These are phyloP conservation scores for Hygrocybe coccinea DNA, from an alignment of 768 basidiomycete genomes.

Conservation along the genomic window DNA sequence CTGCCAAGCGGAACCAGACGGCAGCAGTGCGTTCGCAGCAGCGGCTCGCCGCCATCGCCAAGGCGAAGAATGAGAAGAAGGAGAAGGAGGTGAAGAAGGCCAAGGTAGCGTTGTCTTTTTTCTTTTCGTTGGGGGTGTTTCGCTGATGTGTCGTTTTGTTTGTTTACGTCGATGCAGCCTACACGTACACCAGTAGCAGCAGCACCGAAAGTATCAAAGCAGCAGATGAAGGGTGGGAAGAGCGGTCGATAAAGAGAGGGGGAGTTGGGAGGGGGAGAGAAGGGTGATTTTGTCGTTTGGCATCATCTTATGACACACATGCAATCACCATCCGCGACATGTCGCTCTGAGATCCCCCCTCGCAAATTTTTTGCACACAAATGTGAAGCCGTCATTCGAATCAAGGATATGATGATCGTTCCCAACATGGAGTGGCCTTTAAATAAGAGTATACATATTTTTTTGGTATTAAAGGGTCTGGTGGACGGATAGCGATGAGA, in stretches of 20 bases:
- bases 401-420: too few species aligned
- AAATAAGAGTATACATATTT: not conserved
- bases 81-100: conserved; percentile 90
- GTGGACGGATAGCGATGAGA: too few species aligned
- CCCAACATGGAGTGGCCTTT: too few species aligned
- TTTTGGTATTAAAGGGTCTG: not conserved
- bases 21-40: conserved; percentile 76
- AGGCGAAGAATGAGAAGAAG: conserved; percentile 97
- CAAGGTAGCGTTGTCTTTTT: conserved; percentile 50
- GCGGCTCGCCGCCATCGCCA: conserved; percentile 80
- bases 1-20: conserved; percentile 90
- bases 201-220: conserved; percentile 87
- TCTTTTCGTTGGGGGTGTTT: not conserved
- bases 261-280: too few species aligned
- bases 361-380: too few species aligned
- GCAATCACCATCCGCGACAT: too few species aligned
- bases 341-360: too few species aligned
- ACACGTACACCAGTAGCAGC: conserved; percentile 48
- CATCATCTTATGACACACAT: not conserved
- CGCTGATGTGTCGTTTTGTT: not conserved
- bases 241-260: conserved; percentile 61
- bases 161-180: conserved; percentile 38
- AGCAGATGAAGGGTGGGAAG: conserved; percentile 92
- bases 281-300: too few species aligned
- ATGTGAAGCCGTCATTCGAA: too few species aligned